Percentiles rank a stretch among this genome's conserved stretches.
Evolutionary conservation across 1,284 basidiomycete species (phyloP).

Genomic region (Sutorius eximius): DNA sequence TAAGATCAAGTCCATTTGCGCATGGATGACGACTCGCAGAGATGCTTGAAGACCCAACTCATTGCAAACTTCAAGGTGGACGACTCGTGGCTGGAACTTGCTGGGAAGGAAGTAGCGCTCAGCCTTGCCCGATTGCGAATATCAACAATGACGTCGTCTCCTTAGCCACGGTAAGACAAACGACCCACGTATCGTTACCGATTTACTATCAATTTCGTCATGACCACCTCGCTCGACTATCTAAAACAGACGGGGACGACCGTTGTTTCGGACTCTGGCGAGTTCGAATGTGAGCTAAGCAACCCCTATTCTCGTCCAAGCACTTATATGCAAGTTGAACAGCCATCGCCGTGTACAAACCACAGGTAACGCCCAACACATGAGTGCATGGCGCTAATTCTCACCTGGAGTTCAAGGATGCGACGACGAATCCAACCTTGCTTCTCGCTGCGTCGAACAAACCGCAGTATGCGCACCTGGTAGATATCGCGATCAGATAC

Average conservation of each 20-base stretch:
- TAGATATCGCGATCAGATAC: slow-evolving; percentile 80
- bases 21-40: not conserved
- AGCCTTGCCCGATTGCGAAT: not conserved
- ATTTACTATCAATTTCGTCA: slow-evolving; percentile 37
- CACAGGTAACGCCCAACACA: slow-evolving; percentile 54
- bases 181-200: no score
- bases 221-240: slow-evolving; percentile 85
- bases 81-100: not conserved
- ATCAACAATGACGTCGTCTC: slow-evolving; percentile 1
- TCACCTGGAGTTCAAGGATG: slow-evolving; percentile 52
- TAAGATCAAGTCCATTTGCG: not conserved
- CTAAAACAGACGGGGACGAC: slow-evolving; percentile 89
- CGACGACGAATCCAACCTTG: slow-evolving; percentile 91
- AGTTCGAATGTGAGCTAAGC: slow-evolving; percentile 67
- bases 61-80: not conserved
- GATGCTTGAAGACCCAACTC: not conserved
- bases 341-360: slow-evolving; percentile 90
- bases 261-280: slow-evolving; percentile 90
- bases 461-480: slow-evolving; percentile 78
- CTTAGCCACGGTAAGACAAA: not conserved
- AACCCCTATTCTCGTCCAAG: slow-evolving; percentile 6
- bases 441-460: slow-evolving; percentile 93
- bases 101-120: not conserved
- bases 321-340: not conserved
- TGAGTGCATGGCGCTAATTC: not conserved